phyloP scores from a whole-genome alignment of 768 basidiomycete species.

The Suillus weaverae region DNA sequence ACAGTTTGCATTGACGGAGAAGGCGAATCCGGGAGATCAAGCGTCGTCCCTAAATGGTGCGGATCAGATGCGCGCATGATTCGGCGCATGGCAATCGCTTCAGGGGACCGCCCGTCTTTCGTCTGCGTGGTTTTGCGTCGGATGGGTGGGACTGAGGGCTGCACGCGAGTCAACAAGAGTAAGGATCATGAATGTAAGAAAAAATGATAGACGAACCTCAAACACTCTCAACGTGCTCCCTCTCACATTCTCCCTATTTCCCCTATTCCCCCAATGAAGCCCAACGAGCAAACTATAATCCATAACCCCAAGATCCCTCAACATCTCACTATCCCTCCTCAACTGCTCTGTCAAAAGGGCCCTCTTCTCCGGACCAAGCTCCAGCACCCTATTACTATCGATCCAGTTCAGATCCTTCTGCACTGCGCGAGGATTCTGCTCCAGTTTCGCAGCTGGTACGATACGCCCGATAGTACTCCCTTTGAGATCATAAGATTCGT shows the following conservation, averaged over 20 bases:
- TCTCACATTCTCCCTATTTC: slow-evolving; percentile 89
- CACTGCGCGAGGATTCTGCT: slow-evolving; percentile 81
- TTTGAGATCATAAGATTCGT: slow-evolving; percentile 97
- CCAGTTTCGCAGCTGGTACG: slow-evolving; percentile 80
- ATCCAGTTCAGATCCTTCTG: slow-evolving; percentile 99
- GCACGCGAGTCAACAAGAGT: neutral
- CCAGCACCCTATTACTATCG: slow-evolving; percentile 68
- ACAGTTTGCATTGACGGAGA: slow-evolving; percentile 28
- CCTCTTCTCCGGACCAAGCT: slow-evolving; percentile 95
- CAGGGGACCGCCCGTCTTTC: slow-evolving; percentile 59
- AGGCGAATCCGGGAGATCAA: slow-evolving; percentile 53
- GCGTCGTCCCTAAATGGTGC: slow-evolving; percentile 57
- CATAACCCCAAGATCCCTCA: slow-evolving; percentile 87
- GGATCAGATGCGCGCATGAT: slow-evolving; percentile 84
- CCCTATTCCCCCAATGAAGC: slow-evolving; percentile 87
- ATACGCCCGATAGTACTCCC: slow-evolving; percentile 88
- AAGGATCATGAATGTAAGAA: neutral
- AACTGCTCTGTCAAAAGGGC: slow-evolving; percentile 91
- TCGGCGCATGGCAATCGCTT: slow-evolving; percentile 82
- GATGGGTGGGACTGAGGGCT: slow-evolving; percentile 72
- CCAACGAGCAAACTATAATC: slow-evolving; percentile 95
- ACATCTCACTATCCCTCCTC: slow-evolving; percentile 79
- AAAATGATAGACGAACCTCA: slow-evolving; percentile 55
- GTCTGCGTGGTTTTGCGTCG: slow-evolving; percentile 60
- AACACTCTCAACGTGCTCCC: slow-evolving; percentile 91